Evolutionary conservation across 306 rosid species (phyloP), one percentile per base, ranked within the genome.

Genomic region (Vigna unguiculata): DNA sequence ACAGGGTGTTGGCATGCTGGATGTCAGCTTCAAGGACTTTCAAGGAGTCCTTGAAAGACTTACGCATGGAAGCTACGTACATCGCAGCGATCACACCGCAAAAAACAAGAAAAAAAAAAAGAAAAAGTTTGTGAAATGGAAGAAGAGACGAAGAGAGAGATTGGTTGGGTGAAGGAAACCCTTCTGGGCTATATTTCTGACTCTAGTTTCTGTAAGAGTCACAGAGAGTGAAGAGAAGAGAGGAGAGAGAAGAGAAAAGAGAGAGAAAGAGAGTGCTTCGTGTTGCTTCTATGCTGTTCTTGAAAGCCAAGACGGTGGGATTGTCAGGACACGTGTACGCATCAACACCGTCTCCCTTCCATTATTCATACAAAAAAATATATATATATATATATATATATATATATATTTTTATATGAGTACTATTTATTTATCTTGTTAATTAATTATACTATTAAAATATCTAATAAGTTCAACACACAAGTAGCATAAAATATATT

Each of bases 21-120:
- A 94, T 92, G 87, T 94, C 98, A 85, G 98, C 98, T 88, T 94
- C 96, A 58, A 94, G 97, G 52, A 89, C 87, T 84, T 94, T 94
- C 66, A 94, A 77, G 80, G 97, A 94, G 81, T 94, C 98, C 95
- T 92, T 94, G 88, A 94, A 94, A 34, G 98, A 92, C 88, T 90
- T 94, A 79, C 97, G 88, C 98, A 87, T 92, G 79, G 98, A 85
- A 85, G 92, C 88, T 49, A 92, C 84, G 59, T 94, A 92, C 98
- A 94, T 94, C 84, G 85, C 88, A n/a, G 17, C n/a, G 54, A 49
- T 32, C 54, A 21, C 46, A 17, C 67, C 40, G 30, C 4, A 36
- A 1, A 71, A 9, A 12, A 8, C 3, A 4, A 66, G 11, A 6
- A 45, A 7, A 46, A 40, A 6, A 45, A 7, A 46, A 40, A 74